phyloP scores from a whole-genome alignment of 2,329 filamentous ascomycete genomes.

The Aspergillus proliferans region DNA sequence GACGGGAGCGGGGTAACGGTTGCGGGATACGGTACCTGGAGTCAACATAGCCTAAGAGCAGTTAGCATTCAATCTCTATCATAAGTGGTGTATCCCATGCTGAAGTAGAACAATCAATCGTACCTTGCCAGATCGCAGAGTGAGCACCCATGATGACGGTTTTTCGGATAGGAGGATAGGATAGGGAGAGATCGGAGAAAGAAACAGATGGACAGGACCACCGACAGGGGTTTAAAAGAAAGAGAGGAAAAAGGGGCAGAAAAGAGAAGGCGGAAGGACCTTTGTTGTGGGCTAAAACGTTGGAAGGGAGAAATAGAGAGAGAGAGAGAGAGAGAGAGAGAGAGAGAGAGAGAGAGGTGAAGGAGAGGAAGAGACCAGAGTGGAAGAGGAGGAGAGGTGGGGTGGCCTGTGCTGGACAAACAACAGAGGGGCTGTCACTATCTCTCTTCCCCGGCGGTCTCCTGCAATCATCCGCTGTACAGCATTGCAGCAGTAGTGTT shows the following conservation, averaged over 20 bases:
- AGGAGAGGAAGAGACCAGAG: conserved; percentile 2
- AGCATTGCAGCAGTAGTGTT: too few relatives aligned
- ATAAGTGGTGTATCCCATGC: neutral
- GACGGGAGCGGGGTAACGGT: conserved; percentile 7
- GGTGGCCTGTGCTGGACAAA: conserved; percentile 16
- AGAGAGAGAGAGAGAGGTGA: conserved; percentile 5
- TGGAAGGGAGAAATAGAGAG: too few relatives aligned
- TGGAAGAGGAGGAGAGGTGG: conserved; percentile 9
- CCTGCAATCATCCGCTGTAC: too few relatives aligned
- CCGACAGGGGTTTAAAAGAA: neutral
- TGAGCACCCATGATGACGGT: conserved; percentile 29
- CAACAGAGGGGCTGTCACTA: conserved; percentile 4
- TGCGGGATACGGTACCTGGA: conserved; percentile 45
- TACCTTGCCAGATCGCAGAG: conserved; percentile 34
- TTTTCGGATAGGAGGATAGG: conserved; percentile 5
- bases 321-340: conserved; percentile 4
- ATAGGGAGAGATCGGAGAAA: conserved; percentile 2
- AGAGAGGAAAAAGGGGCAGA: conserved; percentile 3
- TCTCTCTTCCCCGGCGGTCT: too few relatives aligned
- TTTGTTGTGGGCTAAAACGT: conserved; percentile 6
- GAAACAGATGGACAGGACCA: neutral
- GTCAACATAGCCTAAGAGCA: conserved; percentile 53
- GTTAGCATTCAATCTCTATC: conserved; percentile 6
- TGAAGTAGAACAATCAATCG: conserved; percentile 1
- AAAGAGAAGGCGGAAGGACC: conserved; percentile 3